Evolutionary conservation across 768 basidiomycete genomes (phyloP), one percentile per base, ranked within the genome.

Genomic region (Mycena indigotica): DNA sequence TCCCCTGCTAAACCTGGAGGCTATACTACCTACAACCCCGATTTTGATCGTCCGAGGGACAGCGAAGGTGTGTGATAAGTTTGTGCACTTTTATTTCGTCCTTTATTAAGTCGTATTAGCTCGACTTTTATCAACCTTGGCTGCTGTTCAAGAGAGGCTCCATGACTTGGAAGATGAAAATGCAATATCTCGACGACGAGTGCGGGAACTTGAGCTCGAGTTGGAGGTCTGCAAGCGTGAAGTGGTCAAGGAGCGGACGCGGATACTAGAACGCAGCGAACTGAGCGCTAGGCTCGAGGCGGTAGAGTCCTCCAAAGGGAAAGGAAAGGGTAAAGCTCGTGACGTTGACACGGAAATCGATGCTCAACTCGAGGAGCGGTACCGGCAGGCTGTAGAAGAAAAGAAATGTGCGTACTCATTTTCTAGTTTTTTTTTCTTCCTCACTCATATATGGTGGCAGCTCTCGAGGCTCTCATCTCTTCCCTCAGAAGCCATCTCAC

Each of bases 121-220:
- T 5, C 88, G 84, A 32, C 75, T 91, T 1, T 65, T 87, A 5
- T 78, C 80, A 4, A 87, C 84, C 3, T 77, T 92, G 19, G 84
- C 77, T 52, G 72, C 76, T 5, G 83, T 90, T 12, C 92, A 89
- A 61, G 72, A 78, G 26, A 86, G 89, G 60, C 76, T 96, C 8
- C 77, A 84, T 16, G 80, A 87, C 35, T 80, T 95, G 3, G 91
- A 95, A 65, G 81, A 84, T 0, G 91, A 96, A 66, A 95, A 95
- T 63, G 78, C 86, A 3, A 82, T 91, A 8, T 93, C 93, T 4
- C 80, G 91, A 1, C 78, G 89, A 24, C 80, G 93, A 17, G 90
- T 97, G n/a, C 75, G 85, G 32, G 94, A 96, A 67, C 80, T 97
- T 2, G 95, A 97, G 71, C 76, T 81, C 53, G 95, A 96, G 68